phyloP scores from a whole-genome alignment of 225 moss, liverwort and hornwort genomes.

The Marchantia paleacea region DNA sequence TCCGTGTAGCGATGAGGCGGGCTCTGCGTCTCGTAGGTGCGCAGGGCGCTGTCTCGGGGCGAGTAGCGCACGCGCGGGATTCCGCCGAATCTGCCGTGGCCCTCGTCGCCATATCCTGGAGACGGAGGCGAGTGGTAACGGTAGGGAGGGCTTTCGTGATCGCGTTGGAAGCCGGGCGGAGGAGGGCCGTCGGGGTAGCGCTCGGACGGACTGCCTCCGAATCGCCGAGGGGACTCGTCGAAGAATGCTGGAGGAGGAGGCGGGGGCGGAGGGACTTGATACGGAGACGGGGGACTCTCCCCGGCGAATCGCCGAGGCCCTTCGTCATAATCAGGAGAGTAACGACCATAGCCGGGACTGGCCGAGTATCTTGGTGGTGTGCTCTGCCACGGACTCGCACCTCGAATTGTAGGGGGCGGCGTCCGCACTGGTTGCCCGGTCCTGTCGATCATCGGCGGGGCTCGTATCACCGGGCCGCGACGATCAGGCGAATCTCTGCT shows the following conservation, averaged over 20 bases:
- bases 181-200: constrained; percentile 6
- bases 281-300: constrained; percentile 37
- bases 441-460: constrained; percentile 26
- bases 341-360: constrained; percentile 30
- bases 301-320: constrained; percentile 25
- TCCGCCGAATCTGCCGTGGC: constrained; percentile 20
- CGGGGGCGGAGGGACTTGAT: constrained; percentile 16
- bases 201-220: neutral
- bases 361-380: constrained; percentile 12
- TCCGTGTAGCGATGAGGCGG: constrained; percentile 18
- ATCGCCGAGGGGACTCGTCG: constrained; percentile 24
- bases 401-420: constrained; percentile 26
- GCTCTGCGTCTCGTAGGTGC: constrained; percentile 8
- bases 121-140: constrained; percentile 27
- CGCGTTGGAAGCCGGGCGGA: constrained; percentile 31
- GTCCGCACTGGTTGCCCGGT: constrained; percentile 13
- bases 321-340: constrained; percentile 18
- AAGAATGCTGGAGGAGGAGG: constrained; percentile 32
- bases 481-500: constrained; percentile 24
- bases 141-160: constrained; percentile 11
- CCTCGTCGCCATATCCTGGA: constrained; percentile 29
- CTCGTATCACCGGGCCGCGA: constrained; percentile 12
- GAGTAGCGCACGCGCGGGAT: constrained; percentile 10
- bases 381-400: constrained; percentile 18
- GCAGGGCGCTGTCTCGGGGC: constrained; percentile 14